Conservation (phyloP, 257 asterid species). For the Coffea canephora region DNA sequence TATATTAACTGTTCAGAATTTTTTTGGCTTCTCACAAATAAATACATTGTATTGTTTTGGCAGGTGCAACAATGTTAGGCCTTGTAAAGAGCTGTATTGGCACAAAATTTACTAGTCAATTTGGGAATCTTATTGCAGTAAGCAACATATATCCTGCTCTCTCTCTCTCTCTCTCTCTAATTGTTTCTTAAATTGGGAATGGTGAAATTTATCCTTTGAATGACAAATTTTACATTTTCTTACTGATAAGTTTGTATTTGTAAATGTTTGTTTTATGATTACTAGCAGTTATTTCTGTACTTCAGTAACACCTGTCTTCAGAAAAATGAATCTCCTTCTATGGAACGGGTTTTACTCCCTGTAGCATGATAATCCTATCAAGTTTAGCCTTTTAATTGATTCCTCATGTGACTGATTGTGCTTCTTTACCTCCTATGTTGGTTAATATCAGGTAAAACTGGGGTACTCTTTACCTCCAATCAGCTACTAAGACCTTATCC, state of each 20-base stretch:
- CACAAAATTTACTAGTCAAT: constrained; percentile 92
- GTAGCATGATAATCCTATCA: not conserved
- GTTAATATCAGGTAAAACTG: not conserved
- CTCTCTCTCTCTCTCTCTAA: constrained; percentile 1
- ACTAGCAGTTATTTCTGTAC: not conserved
- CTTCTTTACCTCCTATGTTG: not conserved
- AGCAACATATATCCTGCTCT: constrained; percentile 23
- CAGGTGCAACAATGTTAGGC: constrained; percentile 82
- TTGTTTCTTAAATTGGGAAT: not conserved
- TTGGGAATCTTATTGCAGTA: constrained; percentile 93
- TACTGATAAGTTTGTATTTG: not conserved
- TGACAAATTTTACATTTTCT: not conserved
- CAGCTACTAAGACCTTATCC: not conserved
- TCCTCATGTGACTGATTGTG: not conserved
- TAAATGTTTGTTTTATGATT: not conserved
- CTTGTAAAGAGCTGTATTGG: constrained; percentile 95
- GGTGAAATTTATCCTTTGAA: not conserved
- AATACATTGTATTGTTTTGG: constrained; percentile 23
- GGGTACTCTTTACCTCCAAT: not conserved
- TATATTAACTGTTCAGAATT: not conserved
- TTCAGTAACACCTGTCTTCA: not conserved
- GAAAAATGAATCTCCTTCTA: not conserved
- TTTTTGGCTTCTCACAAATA: not conserved
- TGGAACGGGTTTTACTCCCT: not conserved
- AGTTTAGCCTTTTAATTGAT: not conserved